phyloP scores from a whole-genome alignment of 1,284 basidiomycete species.

The Farysia itapuensis region DNA sequence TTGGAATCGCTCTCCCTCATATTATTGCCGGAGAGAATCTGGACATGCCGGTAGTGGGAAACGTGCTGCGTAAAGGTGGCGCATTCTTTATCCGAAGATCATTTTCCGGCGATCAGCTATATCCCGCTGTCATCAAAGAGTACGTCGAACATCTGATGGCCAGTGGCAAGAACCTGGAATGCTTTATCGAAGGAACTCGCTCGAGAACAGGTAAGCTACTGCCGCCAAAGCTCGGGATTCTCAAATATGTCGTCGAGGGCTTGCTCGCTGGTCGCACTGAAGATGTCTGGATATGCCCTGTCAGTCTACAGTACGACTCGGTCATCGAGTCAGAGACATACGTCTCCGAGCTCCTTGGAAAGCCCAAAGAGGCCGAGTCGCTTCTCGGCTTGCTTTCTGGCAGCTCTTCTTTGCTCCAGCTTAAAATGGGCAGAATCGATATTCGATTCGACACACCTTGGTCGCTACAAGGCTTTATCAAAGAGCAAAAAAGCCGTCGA shows the following conservation, averaged over 20 bases:
- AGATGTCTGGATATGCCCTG: constrained; percentile 60
- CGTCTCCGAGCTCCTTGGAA: constrained; percentile 60
- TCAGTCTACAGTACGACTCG: constrained; percentile 61
- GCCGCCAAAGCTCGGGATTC: constrained; percentile 60
- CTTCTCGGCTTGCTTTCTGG: constrained; percentile 58
- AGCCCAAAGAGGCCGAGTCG: constrained; percentile 61
- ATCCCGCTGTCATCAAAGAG: constrained; percentile 60
- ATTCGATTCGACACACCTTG: constrained; percentile 61
- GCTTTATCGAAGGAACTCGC: constrained; percentile 60
- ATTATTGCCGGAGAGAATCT: constrained; percentile 61
- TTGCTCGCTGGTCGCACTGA: constrained; percentile 51
- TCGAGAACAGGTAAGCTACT: constrained; percentile 61
- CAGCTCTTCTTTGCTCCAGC: constrained; percentile 54
- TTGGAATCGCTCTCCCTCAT: constrained; percentile 59
- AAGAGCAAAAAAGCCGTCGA: constrained; percentile 49
- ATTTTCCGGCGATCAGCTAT: constrained; percentile 59
- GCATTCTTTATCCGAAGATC: constrained; percentile 60
- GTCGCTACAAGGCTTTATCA: constrained; percentile 57
- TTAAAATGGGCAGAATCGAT: constrained; percentile 60
- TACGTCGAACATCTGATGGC: constrained; percentile 60
- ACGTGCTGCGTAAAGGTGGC: constrained; percentile 58
- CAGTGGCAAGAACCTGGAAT: constrained; percentile 58
- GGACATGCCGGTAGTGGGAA: constrained; percentile 57
- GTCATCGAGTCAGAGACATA: constrained; percentile 61
- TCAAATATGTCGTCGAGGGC: constrained; percentile 61